Evolutionary conservation across 371 early-diverging fungal genomes (phyloP).

Genomic region (Mortierella polycephala): DNA sequence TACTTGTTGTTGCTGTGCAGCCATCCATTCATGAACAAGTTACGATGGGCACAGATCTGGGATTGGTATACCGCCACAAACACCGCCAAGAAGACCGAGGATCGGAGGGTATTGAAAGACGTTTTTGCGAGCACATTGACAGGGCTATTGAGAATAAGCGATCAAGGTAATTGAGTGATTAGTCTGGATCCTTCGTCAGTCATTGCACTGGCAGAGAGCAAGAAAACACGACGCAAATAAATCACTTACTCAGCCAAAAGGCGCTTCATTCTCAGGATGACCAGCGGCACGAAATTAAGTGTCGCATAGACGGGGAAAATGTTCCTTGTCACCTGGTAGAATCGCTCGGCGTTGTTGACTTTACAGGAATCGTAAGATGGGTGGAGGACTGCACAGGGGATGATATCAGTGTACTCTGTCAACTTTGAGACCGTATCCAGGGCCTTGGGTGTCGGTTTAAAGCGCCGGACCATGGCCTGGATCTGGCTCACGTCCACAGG

Average conservation of each 20-base stretch:
- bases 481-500: slow-evolving; percentile 62
- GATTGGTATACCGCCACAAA: slow-evolving; percentile 72
- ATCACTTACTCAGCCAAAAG: slow-evolving; percentile 59
- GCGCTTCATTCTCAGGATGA: slow-evolving; percentile 67
- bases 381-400: slow-evolving; percentile 70
- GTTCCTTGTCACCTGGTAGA: slow-evolving; percentile 68
- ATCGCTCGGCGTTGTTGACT: slow-evolving; percentile 60
- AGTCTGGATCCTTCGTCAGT: background rate
- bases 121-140: slow-evolving; percentile 61
- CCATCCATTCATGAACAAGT: slow-evolving; percentile 58
- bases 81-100: slow-evolving; percentile 71
- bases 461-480: slow-evolving; percentile 56
- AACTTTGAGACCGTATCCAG: slow-evolving; percentile 54
- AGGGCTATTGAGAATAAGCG: slow-evolving; percentile 42
- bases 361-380: slow-evolving; percentile 70
- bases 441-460: slow-evolving; percentile 61
- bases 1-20: slow-evolving; percentile 64
- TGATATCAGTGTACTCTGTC: slow-evolving; percentile 33
- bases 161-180: background rate
- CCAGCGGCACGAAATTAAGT: slow-evolving; percentile 77
- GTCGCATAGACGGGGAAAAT: slow-evolving; percentile 78
- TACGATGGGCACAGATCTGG: slow-evolving; percentile 75
- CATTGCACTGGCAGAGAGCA: background rate
- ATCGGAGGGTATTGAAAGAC: slow-evolving; percentile 65
- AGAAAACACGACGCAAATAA: background rate